These are phyloP conservation scores for Magnaporthales sp. DNA, from an alignment of 2,329 filamentous ascomycete species.

Conservation along the genomic window DNA sequence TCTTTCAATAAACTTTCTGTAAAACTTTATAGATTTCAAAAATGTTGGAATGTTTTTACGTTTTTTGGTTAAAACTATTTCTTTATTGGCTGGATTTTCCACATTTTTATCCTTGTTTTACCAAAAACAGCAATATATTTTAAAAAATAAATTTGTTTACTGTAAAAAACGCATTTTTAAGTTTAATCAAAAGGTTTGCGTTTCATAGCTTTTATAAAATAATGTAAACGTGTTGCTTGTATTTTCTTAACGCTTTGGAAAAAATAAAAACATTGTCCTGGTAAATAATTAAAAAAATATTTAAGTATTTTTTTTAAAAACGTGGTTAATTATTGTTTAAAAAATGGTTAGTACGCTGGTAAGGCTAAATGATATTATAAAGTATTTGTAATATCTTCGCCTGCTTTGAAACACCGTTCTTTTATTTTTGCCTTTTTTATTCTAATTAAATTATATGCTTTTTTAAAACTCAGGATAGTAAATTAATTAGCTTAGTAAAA, in stretches of 20 bases:
- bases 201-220: too few relatives aligned
- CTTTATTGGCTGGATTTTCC: too few relatives aligned
- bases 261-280: not conserved
- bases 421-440: not conserved
- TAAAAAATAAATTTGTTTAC: too few relatives aligned
- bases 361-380: not conserved
- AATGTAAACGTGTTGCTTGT: too few relatives aligned
- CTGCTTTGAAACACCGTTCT: too few relatives aligned
- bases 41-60: constrained; percentile 17
- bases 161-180: too few relatives aligned
- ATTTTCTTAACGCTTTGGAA: too few relatives aligned
- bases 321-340: not conserved
- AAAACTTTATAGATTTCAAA: constrained; percentile 23
- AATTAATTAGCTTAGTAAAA: not conserved
- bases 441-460: not conserved
- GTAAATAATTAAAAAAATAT: not conserved
- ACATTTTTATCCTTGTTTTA: too few relatives aligned
- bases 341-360: not conserved
- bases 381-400: not conserved
- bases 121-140: too few relatives aligned
- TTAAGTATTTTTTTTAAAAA: not conserved
- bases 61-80: too few relatives aligned
- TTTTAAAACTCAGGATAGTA: not conserved
- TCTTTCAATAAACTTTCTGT: constrained; percentile 18
- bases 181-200: too few relatives aligned